Evolutionary conservation across 345 rosid genomes (phyloP).

Genomic region (Triadica sebifera): DNA sequence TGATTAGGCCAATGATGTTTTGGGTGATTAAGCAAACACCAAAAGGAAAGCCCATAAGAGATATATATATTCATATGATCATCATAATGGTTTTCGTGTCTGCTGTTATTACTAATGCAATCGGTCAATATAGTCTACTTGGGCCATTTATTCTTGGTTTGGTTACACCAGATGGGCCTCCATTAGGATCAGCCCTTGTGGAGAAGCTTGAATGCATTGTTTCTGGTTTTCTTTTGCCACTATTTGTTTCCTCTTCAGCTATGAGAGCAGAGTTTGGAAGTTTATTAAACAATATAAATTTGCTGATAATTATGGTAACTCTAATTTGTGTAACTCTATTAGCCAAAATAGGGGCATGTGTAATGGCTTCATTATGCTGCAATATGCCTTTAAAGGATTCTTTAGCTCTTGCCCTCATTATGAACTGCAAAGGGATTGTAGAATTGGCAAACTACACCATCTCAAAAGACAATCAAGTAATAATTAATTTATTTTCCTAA

Average conservation of each 20-base stretch:
- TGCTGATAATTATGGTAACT: background rate
- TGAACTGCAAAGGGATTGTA: conserved; percentile 22
- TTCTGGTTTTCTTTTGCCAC: conserved; percentile 25
- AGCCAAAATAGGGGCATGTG: background rate
- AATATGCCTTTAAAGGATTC: conserved; percentile 25
- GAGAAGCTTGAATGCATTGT: conserved; percentile 24
- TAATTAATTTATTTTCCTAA: too few relatives aligned
- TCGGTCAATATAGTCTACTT: background rate
- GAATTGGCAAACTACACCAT: conserved; percentile 8
- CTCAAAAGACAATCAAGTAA: conserved; percentile 10
- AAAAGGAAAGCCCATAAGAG: conserved; percentile 20
- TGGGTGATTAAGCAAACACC: conserved; percentile 21
- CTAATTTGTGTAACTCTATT: background rate
- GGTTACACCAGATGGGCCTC: conserved; percentile 30
- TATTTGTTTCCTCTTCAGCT: conserved; percentile 24
- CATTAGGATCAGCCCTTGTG: conserved; percentile 28
- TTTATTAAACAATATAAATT: background rate
- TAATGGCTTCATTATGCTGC: background rate
- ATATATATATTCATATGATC: conserved; percentile 17
- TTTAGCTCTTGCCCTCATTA: conserved; percentile 5
- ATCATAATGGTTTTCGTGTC: conserved; percentile 9
- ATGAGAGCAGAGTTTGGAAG: conserved; percentile 15
- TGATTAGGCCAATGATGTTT: conserved; percentile 19
- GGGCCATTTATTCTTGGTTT: conserved; percentile 27
- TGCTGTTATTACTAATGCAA: background rate